These are phyloP conservation scores for Ophiostoma novo-ulmi DNA, from an alignment of 2,329 filamentous ascomycete genomes.

Conservation along the genomic window DNA sequence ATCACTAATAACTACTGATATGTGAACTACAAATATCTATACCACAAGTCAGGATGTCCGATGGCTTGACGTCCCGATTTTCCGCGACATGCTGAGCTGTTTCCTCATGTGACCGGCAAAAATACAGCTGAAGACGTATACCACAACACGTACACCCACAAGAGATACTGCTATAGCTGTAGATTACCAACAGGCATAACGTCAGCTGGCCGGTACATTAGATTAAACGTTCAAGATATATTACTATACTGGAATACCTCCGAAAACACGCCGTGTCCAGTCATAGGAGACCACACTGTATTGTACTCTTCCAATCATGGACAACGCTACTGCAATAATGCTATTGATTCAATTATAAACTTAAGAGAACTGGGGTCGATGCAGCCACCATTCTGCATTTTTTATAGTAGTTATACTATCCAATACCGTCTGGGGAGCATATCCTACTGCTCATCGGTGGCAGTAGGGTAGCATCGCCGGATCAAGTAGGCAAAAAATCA, in stretches of 20 bases:
- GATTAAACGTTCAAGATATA: neutral
- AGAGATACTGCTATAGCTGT: neutral
- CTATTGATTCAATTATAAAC: neutral
- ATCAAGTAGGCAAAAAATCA: neutral
- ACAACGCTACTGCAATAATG: neutral
- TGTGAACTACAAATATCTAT: neutral
- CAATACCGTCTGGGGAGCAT: neutral
- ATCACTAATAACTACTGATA: neutral
- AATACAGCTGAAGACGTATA: neutral
- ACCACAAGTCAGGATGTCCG: neutral
- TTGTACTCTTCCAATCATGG: neutral
- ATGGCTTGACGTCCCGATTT: neutral
- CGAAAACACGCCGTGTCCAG: slow-evolving; percentile 2
- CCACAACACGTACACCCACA: no score
- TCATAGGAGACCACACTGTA: neutral
- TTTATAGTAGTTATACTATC: neutral
- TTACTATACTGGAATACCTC: neutral
- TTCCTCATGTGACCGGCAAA: neutral
- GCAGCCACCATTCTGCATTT: neutral
- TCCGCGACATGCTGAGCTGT: neutral
- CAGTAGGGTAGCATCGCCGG: neutral
- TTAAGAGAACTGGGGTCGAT: neutral
- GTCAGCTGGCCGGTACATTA: slow-evolving; percentile 8
- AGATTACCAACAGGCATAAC: neutral
- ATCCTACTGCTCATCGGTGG: neutral